These are phyloP conservation scores for Phytophthora meadii DNA, from an alignment of 352 stramenopile species.

Conservation along the genomic window DNA sequence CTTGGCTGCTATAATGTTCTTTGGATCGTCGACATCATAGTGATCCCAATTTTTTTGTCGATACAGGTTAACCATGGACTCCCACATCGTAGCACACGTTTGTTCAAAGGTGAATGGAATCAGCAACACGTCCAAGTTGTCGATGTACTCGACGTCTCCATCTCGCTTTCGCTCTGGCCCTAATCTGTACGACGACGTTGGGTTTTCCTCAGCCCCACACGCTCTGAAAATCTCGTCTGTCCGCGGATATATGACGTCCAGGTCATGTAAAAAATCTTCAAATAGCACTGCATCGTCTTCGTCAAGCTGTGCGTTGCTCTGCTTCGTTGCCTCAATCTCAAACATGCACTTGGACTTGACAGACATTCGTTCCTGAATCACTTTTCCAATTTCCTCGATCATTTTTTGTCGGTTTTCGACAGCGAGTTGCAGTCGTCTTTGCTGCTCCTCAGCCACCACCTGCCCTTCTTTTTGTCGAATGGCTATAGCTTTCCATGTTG, in stretches of 20 bases:
- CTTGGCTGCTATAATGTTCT: conserved; percentile 49
- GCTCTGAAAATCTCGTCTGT: conserved; percentile 30
- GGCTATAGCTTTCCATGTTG: conserved; percentile 28
- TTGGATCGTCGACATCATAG: conserved; percentile 26
- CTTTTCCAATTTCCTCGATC: conserved; percentile 28
- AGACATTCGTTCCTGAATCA: conserved; percentile 5
- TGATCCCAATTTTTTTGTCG: conserved; percentile 15
- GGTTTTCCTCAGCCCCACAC: conserved; percentile 19
- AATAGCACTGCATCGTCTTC: conserved; percentile 28
- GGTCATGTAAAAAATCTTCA: conserved; percentile 30
- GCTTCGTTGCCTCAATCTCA: not conserved
- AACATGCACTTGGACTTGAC: not conserved
- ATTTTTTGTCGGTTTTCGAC: conserved; percentile 23
- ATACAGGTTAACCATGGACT: conserved; percentile 26
- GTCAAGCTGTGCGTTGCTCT: conserved; percentile 7
- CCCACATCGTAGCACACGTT: conserved; percentile 30
- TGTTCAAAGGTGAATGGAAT: conserved; percentile 21
- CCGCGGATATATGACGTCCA: conserved; percentile 24
- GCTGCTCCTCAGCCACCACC: conserved; percentile 33
- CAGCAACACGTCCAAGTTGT: conserved; percentile 34
- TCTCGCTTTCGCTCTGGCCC: conserved; percentile 18
- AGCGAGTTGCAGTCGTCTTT: conserved; percentile 17
- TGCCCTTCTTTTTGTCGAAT: conserved; percentile 31
- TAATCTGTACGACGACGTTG: conserved; percentile 10
- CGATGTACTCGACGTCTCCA: conserved; percentile 23